phyloP scores from a whole-genome alignment of 441 rosid species.

The Biscutella laevigata region DNA sequence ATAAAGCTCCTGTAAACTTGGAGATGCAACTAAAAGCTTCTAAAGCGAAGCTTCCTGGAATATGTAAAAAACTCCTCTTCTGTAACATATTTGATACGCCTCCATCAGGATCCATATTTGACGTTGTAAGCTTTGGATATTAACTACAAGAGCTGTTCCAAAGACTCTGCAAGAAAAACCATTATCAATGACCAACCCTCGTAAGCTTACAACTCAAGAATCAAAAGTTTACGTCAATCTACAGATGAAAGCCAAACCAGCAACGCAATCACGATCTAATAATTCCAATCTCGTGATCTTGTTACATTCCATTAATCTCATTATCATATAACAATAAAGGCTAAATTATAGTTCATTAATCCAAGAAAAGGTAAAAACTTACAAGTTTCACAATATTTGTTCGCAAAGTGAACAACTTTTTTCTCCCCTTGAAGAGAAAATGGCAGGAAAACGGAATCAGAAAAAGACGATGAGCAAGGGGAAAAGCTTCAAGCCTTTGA shows the following conservation, averaged over 20 bases:
- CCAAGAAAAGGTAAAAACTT: no score
- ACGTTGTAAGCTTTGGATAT: slow-evolving; percentile 24
- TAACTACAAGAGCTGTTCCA: neutral
- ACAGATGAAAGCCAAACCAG: neutral
- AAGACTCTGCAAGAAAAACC: slow-evolving; percentile 23
- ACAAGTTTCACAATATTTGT: no score
- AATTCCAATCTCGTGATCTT: no score
- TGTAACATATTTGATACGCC: no score
- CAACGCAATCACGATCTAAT: neutral
- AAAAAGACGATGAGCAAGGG: no score
- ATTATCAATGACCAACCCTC: neutral
- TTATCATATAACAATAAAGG: no score
- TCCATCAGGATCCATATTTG: slow-evolving; percentile 44
- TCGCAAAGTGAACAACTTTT: no score
- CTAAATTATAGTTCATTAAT: no score
- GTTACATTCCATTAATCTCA: no score
- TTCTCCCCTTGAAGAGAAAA: no score
- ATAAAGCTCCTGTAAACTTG: slow-evolving; percentile 48
- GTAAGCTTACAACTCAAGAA: neutral
- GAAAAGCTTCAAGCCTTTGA: no score
- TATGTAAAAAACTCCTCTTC: slow-evolving; percentile 36
- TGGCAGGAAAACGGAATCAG: no score
- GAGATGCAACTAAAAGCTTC: slow-evolving; percentile 61
- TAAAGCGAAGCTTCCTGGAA: slow-evolving; percentile 41
- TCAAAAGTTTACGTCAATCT: neutral